Evolutionary conservation across 2,329 filamentous ascomycete species (phyloP), one percentile per base, ranked within the genome.

Genomic region (Escovopsis sp.): DNA sequence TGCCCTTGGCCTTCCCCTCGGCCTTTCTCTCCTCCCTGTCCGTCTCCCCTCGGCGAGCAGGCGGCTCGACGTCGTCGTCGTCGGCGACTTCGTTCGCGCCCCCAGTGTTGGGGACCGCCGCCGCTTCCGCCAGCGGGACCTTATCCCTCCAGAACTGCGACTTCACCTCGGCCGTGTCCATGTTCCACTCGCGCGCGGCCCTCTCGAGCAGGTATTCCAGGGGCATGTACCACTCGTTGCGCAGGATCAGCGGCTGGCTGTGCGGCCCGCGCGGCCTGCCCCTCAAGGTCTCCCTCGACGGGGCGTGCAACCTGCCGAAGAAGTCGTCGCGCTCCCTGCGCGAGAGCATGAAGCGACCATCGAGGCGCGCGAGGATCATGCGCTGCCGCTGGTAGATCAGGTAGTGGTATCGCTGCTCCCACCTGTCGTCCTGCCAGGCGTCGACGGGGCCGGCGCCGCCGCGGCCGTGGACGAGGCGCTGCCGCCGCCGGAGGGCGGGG

Each of bases 381-480:
- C 39, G 34, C 14, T 44, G 35, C 31, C 48, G 45, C 17, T 46
- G 36, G 18, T 40, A 35, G n/a, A 48, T 39, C 23, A 51, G 40
- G 31, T 43, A 45, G 19, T 38, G 33, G 32, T 50, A 49, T 4
- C 45, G 42, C 14, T 30, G 31, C 27, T 41, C 31, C 48, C 48
- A 51, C 19, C 31, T 39, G n/a, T 42, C 38, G 31, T 48, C 39
- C 21, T 40, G 25, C 44, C 44, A 44, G 23, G 30, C 32, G 1
- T 33, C 35, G 13, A 31, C 27, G 18, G 26, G 29, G 10, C 17
- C 8, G 6, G 21, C 21, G 21, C 10, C 6, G 21, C 21, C 21
- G 21, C n/a, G n/a, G n/a, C n/a, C n/a, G n/a, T n/a, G n/a, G n/a
- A n/a, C n/a, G n/a, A n/a, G n/a, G n/a, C n/a, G n/a, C n/a, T n/a